phyloP scores from a whole-genome alignment of 768 basidiomycete species.

The Dictyophora rubrovolvata region DNA sequence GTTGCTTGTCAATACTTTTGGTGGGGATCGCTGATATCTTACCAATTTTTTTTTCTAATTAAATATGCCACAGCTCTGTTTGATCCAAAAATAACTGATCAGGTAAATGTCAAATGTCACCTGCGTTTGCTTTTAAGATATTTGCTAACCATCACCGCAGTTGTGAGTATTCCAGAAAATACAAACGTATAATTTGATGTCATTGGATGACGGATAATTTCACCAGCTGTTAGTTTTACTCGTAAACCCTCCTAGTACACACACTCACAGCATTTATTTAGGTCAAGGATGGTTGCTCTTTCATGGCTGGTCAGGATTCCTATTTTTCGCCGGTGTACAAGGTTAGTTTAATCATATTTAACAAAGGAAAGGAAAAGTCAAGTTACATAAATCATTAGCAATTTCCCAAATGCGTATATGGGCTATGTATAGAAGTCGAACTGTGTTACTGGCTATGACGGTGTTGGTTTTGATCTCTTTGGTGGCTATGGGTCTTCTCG shows the following conservation, averaged over 20 bases:
- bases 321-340: constrained; percentile 8
- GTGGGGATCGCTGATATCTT: background rate
- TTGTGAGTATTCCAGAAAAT: background rate
- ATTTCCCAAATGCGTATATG: constrained; percentile 9
- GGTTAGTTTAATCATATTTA: background rate
- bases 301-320: constrained; percentile 6
- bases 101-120: background rate
- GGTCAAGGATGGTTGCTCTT: constrained; percentile 6
- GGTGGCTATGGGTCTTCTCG: constrained; percentile 1
- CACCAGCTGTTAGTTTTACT: background rate
- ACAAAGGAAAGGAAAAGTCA: too few species aligned
- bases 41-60: background rate
- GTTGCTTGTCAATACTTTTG: background rate
- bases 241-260: background rate
- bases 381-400: background rate
- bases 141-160: background rate
- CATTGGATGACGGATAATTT: background rate
- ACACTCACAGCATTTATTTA: background rate
- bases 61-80: background rate
- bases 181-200: background rate
- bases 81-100: background rate
- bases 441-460: background rate
- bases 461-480: background rate
- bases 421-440: constrained; percentile 4
- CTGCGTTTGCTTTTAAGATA: background rate